A percentile compares a stretch with the other conserved stretches of the same genome.
Conservation (phyloP, 495 filamentous ascomycete species). For the Podospora pseudocomata region DNA sequence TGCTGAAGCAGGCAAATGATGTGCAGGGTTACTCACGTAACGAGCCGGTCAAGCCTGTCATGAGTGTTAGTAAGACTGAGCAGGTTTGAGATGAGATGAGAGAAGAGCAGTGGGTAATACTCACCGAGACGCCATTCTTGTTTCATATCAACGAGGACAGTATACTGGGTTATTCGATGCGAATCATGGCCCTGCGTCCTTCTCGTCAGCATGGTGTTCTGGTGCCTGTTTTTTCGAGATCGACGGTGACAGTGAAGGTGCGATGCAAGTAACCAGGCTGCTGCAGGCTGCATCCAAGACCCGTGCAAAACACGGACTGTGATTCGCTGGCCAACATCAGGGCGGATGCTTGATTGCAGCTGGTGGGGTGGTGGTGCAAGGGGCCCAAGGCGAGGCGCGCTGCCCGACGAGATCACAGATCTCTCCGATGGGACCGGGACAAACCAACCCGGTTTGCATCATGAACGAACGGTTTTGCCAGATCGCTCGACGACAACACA, state of each 20-base stretch:
- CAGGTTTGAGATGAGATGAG: background rate
- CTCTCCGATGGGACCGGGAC: conserved; percentile 11
- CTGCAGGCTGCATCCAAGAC: background rate
- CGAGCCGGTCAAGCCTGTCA: conserved; percentile 78
- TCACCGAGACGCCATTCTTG: conserved; percentile 55
- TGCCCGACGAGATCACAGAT: conserved; percentile 6
- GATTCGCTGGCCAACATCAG: conserved; percentile 4
- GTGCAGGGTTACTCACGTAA: conserved; percentile 67
- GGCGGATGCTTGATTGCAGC: conserved; percentile 3
- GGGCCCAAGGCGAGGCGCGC: conserved; percentile 3
- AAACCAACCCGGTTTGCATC: background rate
- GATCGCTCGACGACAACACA: background rate
- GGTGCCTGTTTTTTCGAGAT: background rate
- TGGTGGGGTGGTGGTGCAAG: background rate
- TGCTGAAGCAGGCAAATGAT: conserved; percentile 8
- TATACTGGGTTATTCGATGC: conserved; percentile 11
- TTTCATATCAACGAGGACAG: conserved; percentile 32
- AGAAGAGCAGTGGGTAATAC: conserved; percentile 17
- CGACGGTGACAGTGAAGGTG: background rate
- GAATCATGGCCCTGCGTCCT: conserved; percentile 28
- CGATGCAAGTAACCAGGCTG: conserved; percentile 3
- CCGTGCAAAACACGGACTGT: background rate
- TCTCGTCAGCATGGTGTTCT: conserved; percentile 20
- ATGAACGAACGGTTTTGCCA: background rate
- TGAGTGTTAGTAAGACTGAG: conserved; percentile 24